Evolutionary conservation across 805 yeast genomes (phyloP).

Genomic region (Pichia occidentalis): DNA sequence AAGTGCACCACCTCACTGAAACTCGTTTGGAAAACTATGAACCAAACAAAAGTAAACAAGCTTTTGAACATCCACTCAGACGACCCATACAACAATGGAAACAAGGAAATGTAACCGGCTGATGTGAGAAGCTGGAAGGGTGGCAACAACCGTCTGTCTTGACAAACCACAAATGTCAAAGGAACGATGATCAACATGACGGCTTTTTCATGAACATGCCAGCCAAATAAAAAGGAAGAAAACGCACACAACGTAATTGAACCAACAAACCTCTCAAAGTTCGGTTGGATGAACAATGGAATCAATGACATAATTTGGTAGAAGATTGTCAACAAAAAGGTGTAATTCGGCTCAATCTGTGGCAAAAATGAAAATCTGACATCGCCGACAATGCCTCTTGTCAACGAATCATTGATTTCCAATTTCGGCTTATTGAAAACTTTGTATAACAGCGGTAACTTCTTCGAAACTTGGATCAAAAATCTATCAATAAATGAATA

Average conservation of each 20-base stretch:
- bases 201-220: constrained; percentile 99
- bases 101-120: constrained; percentile 80
- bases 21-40: constrained; percentile 65
- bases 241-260: constrained; percentile 84
- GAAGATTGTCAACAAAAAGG: constrained; percentile 76
- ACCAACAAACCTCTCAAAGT: constrained; percentile 73
- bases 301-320: constrained; percentile 73
- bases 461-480: constrained; percentile 38
- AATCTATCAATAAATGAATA: constrained; percentile 79
- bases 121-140: constrained; percentile 67
- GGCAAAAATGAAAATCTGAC: constrained; percentile 78
- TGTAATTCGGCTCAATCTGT: constrained; percentile 65
- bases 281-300: constrained; percentile 67
- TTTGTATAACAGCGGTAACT: constrained; percentile 14
- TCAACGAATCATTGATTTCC: constrained; percentile 26
- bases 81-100: constrained; percentile 78
- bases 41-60: constrained; percentile 78
- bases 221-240: constrained; percentile 88
- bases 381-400: constrained; percentile 91
- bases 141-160: constrained; percentile 63
- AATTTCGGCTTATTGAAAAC: constrained; percentile 7
- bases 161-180: constrained; percentile 64
- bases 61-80: constrained; percentile 76
- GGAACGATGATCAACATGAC: constrained; percentile 87
- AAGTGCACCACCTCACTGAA: constrained; percentile 59